phyloP scores from a whole-genome alignment of 169 alveolate species.

The Plasmodium vinckei region DNA sequence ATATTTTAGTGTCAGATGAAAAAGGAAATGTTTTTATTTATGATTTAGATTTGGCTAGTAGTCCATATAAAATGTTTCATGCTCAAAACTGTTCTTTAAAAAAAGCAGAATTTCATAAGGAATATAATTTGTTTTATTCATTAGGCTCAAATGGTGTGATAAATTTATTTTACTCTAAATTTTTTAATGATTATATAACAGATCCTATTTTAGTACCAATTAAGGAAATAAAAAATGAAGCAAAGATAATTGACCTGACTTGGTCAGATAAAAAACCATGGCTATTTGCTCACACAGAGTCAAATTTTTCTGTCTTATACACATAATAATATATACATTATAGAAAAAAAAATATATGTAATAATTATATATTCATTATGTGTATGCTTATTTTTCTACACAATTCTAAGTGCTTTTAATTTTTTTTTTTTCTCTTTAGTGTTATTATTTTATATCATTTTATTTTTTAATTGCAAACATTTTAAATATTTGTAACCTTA shows the following conservation, averaged over 20 bases:
- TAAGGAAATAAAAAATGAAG: constrained; percentile 31
- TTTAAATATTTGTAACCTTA: no score
- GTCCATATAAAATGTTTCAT: constrained; percentile 75
- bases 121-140: constrained; percentile 59
- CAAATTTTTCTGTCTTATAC: constrained; percentile 45
- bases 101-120: constrained; percentile 69
- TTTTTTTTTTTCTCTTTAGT: no score
- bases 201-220: constrained; percentile 75
- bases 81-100: constrained; percentile 37
- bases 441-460: no score
- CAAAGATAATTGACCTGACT: constrained; percentile 47
- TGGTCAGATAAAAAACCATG: constrained; percentile 75
- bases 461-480: no score
- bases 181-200: constrained; percentile 74
- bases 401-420: no score
- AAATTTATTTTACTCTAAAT: constrained; percentile 73
- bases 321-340: constrained; percentile 11
- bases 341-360: no score
- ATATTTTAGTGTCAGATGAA: constrained; percentile 46
- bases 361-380: no score
- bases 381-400: no score
- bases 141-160: constrained; percentile 68
- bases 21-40: constrained; percentile 64
- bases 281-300: constrained; percentile 64
- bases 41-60: constrained; percentile 65